Base-by-base conservation (phyloP, 2,329 filamentous ascomycete genomes). In the Rachicladosporium sp. region DNA sequence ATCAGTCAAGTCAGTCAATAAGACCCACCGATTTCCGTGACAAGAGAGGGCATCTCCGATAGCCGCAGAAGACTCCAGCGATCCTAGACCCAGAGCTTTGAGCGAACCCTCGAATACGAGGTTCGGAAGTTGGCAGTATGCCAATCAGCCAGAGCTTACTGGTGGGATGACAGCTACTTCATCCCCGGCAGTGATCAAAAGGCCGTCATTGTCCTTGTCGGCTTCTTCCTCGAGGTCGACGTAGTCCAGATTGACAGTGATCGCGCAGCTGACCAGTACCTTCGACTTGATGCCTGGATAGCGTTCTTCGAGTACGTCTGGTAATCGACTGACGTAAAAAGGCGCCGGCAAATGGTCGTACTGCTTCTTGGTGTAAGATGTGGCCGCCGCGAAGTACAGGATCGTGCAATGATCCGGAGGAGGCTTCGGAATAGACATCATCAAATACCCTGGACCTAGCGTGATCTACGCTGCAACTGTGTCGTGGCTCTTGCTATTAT, bases 131-230 rank as follows among this genome's bases (percentile, higher is more conserved):
- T 19, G 15, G 15, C 15, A 19, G 15, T 19, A 19, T 19, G 15
- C 15, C 15, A 3, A 19, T 73, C 59, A 91, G 4, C 85, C 85
- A 30, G 85, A 87, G 67, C 85, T 93, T 48, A 93, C 86, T 7
- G 86, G 85, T 29, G 86, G 85, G 42, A 93, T 89, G 29, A 93
- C 81, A 32, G 82, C 86, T 40, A 93, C 83, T 64, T 93, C 86
- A 55, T 93, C 85, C 23, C 80, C 82, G 46, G 76, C 75, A 37
- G 76, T 63, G 42, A 93, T 82, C 41, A 74, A 57, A 19, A 67
- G 49, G 10, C 64, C 63, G 6, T 56, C 54, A 10, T 52, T 53
- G 11, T 63, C 63, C 35, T 61, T 61, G 9, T 58, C 59, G 11
- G 60, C 60, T 27, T 67, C 67, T 4, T 68, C 65, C 8, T 71